Base-by-base conservation (phyloP, 768 basidiomycete species). In the Lactarius hengduanensis region DNA sequence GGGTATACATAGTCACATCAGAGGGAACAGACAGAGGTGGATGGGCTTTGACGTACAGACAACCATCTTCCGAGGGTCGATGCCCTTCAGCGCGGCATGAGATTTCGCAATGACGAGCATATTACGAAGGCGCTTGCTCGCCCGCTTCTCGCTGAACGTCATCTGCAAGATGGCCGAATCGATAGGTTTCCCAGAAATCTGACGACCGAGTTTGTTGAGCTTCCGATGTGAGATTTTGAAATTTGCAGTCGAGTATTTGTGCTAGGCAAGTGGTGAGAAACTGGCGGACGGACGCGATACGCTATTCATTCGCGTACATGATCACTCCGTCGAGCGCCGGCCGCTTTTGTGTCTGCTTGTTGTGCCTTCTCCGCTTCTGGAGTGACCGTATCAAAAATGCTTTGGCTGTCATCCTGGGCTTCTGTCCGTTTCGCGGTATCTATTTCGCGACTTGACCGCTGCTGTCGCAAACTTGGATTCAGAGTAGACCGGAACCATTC, bases 121-220 rank as follows among this genome's bases (percentile, higher is more conserved):
- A 71, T 89, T 91, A 83, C 93, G 88, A 65, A 99, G 86, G 67
- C 93, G 87, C 57, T 80, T 83, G 69, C 92, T 89, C 16, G 91
- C 93, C 28, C 93, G 84, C 78, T 99, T 99, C 76, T 96, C 90
- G 69, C 91, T 93, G 77, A 97, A 98, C 75, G 91, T 85, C 92
- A 98, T 96, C 73, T 99, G 96, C 64, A 98, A 80, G 74, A 99
- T 96, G 41, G 96, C 96, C 71, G 89, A 86, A 78, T 98, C 96
- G 66, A 98, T 89, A 20, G 96, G 95, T 72, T 94, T 90, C 22
- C 92, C 91, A 2, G 92, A 83, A 69, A 99, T 91, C 76, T 97
- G 93, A 36, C 86, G 83, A 10, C 88, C 90, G 50, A 99, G 82
- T 80, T 88, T 85, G 76, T 96, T 96, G 64, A 99, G 81, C 76